A percentile compares a stretch with the other conserved stretches of the same genome.
These are phyloP conservation scores for Phtheirospermum japonicum DNA, from an alignment of 257 asterid genomes.

Conservation along the genomic window DNA sequence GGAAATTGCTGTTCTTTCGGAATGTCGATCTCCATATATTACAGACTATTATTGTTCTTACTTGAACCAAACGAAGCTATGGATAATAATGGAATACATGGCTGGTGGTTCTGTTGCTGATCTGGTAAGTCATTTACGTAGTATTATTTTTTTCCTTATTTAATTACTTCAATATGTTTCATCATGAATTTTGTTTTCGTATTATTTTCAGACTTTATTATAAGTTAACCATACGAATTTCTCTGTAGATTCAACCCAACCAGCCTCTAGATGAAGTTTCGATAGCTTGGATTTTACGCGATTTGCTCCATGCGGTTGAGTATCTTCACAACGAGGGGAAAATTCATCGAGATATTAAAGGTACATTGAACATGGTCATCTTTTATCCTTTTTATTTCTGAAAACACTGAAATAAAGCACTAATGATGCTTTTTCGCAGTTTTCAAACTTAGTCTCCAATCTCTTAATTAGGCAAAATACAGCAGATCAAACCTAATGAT, in stretches of 20 bases:
- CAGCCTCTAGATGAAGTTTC: conserved; percentile 96
- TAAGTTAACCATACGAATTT: neutral
- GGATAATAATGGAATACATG: conserved; percentile 99
- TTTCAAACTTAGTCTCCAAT: conserved; percentile 13
- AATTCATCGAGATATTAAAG: conserved; percentile 98
- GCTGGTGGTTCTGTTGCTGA: conserved; percentile 99
- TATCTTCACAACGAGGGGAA: conserved; percentile 98
- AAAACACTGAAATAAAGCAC: conserved; percentile 10
- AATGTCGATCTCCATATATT: conserved; percentile 90
- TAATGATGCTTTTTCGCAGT: conserved; percentile 16
- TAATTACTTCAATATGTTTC: conserved; percentile 11
- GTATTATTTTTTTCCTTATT: conserved; percentile 23
- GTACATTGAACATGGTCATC: conserved; percentile 37
- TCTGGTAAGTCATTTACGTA: conserved; percentile 53
- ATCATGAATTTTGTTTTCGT: neutral
- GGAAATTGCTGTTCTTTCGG: conserved; percentile 97
- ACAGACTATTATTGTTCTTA: conserved; percentile 94
- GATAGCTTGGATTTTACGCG: conserved; percentile 90
- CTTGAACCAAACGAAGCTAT: conserved; percentile 81
- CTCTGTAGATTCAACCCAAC: conserved; percentile 88
- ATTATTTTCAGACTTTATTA: too few relatives aligned
- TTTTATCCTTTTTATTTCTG: conserved; percentile 6
- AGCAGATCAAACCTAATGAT: neutral
- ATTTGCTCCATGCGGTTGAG: conserved; percentile 92
- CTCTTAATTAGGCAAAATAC: conserved; percentile 15